Base-by-base conservation (phyloP, 169 alveolate genomes). In the Plasmodium vivax region DNA sequence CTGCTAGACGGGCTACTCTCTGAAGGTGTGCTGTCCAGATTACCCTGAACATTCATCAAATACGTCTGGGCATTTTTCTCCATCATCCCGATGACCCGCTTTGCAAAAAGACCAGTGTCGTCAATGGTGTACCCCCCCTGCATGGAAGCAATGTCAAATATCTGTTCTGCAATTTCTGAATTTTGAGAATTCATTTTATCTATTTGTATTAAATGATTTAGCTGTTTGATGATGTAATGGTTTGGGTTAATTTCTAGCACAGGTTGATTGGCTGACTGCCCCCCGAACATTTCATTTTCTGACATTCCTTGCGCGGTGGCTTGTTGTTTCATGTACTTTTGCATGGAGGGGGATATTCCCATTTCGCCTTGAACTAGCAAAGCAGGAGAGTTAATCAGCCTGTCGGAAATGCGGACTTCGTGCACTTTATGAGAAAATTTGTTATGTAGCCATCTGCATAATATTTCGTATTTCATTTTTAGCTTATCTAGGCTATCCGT, bases 301-400 rank as follows among this genome's bases (percentile, higher is more conserved):
- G 97, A 96, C 92, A 97, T 97, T 47, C 99, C 99, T 74, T 98
- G 99, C 47, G 99, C 98, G 54, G 98, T 98, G 9, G 99, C 99
- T 95, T 99, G 99, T 80, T 99, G 99, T 95, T 97, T 98, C 97
- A 98, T 98, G 88, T 98, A 98, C 94, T 98, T 97, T 94, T 98
- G 99, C 99, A 99, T 98, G 68, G 98, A 96, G 23, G 99, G 99
- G 8, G 99, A 98, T 80, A 98, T 97, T 6, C 99, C 99, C 82
- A 98, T 96, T 95, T 98, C 99, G 2, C 99, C 97, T 19, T 98
- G 98, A 74, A 98, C 99, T 92, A 98, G 95, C 41, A 97, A 97
- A 38, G 98, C 98, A 34, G 99, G 99, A 19, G 98, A 98, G 91
- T 97, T 98, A n/a, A 96, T 97, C 36, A 99, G 97, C 90, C 99